Evolutionary conservation across 2,329 filamentous ascomycete genomes (phyloP).

Genomic region (Ophiostoma triangulosporum): DNA sequence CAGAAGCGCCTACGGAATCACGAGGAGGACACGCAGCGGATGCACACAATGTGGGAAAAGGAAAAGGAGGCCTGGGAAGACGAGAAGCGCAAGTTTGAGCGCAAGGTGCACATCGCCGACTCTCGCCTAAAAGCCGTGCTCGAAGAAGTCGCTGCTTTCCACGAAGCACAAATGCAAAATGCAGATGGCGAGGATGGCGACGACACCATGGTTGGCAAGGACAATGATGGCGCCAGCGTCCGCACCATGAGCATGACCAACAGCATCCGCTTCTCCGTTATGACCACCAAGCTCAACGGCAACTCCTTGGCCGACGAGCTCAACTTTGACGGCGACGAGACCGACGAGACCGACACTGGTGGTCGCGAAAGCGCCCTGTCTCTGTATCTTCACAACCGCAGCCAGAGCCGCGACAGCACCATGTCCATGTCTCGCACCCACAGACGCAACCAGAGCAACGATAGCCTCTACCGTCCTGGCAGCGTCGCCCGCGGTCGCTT

Average conservation of each 20-base stretch:
- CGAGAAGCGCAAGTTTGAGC: conserved; percentile 69
- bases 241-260: conserved; percentile 60
- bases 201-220: conserved; percentile 30
- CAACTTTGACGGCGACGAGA: conserved; percentile 69
- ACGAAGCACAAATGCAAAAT: conserved; percentile 36
- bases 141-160: conserved; percentile 67
- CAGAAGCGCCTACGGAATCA: conserved; percentile 67
- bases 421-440: conserved; percentile 31
- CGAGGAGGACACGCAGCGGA: conserved; percentile 70
- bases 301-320: conserved; percentile 84
- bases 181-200: conserved; percentile 48
- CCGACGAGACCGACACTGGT: conserved; percentile 56
- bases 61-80: conserved; percentile 79
- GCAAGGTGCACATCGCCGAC: conserved; percentile 81
- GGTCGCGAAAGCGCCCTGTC: conserved; percentile 51
- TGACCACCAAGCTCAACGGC: conserved; percentile 40
- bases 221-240: conserved; percentile 60
- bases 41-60: conserved; percentile 66
- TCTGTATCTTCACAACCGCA: conserved; percentile 24
- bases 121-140: conserved; percentile 70
- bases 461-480: conserved; percentile 41
- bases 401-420: conserved; percentile 44
- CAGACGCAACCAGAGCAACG: conserved; percentile 42
- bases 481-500: conserved; percentile 41
- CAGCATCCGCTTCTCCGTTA: conserved; percentile 56